A percentile compares a stretch with the other conserved stretches of the same genome.
These are phyloP conservation scores for Pistacia vera DNA, from an alignment of 345 rosid species.

Conservation along the genomic window DNA sequence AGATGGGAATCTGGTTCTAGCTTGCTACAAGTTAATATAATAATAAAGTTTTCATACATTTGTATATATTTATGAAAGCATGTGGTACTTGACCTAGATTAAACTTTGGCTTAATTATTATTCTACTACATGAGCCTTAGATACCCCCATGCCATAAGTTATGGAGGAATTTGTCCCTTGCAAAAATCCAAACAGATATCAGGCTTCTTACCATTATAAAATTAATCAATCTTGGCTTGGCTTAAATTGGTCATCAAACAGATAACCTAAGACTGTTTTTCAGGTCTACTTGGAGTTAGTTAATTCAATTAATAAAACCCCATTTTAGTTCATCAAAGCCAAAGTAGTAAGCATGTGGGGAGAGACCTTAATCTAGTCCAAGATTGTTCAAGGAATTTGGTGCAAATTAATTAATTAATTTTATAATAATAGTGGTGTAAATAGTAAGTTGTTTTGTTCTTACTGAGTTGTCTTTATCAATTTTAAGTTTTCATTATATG, in stretches of 20 bases:
- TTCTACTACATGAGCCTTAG: neutral
- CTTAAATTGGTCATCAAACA: constrained; percentile 13
- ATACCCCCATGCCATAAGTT: constrained; percentile 25
- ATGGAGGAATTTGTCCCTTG: constrained; percentile 27
- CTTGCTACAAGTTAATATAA: neutral
- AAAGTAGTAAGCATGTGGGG: neutral
- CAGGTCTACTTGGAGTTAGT: neutral
- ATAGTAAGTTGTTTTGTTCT: neutral
- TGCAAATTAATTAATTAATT: no score
- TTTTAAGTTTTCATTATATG: neutral
- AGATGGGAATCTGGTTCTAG: neutral
- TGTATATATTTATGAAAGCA: neutral
- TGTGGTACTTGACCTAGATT: constrained; percentile 25
- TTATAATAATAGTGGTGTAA: no score
- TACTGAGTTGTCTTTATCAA: neutral
- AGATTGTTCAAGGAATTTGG: no score
- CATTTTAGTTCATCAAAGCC: neutral
- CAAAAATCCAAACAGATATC: constrained; percentile 24
- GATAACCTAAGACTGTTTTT: constrained; percentile 25
- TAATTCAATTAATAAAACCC: neutral
- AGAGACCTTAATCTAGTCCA: no score
- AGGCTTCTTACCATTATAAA: neutral
- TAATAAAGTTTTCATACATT: neutral
- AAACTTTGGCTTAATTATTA: no score
- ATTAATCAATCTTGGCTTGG: neutral